Evolutionary conservation across 2,329 filamentous ascomycete species (phyloP).

Genomic region (Lithohypha guttulata): DNA sequence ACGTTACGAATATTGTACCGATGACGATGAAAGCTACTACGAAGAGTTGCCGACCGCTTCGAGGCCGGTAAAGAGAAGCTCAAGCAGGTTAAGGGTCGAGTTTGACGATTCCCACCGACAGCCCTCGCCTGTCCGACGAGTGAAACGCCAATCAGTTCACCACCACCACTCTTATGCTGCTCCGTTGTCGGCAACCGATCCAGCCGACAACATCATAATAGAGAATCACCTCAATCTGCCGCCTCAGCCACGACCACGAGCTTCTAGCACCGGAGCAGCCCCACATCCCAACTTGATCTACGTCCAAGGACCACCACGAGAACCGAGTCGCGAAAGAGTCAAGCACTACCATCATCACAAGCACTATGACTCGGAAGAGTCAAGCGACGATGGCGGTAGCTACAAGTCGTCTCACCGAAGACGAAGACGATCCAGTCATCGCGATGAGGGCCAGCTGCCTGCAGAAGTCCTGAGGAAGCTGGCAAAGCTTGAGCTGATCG

Average conservation of each 20-base stretch:
- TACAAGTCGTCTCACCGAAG: neutral
- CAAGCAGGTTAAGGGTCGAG: conserved; percentile 16
- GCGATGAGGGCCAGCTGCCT: neutral
- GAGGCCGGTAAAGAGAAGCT: conserved; percentile 4
- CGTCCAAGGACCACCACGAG: conserved; percentile 9
- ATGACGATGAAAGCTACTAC: conserved; percentile 4
- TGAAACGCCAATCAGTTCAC: neutral
- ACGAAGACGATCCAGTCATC: conserved; percentile 11
- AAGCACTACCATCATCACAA: conserved; percentile 11
- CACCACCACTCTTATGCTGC: conserved; percentile 12
- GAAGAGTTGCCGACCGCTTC: neutral
- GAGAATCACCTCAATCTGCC: conserved; percentile 19
- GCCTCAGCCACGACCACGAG: conserved; percentile 13
- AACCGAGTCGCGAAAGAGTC: conserved; percentile 13
- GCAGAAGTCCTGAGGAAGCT: neutral
- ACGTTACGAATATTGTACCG: too few relatives aligned
- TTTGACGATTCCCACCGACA: neutral
- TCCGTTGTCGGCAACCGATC: conserved; percentile 12
- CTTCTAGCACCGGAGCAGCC: conserved; percentile 17
- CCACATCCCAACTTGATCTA: conserved; percentile 16
- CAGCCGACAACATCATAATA: conserved; percentile 14
- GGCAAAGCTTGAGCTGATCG: conserved; percentile 1
- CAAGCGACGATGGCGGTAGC: conserved; percentile 1
- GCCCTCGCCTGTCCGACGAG: neutral
- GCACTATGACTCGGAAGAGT: conserved; percentile 10